Evolutionary conservation across 2,329 filamentous ascomycete species (phyloP).

Genomic region (Hawksworthiomyces lignivorus): DNA sequence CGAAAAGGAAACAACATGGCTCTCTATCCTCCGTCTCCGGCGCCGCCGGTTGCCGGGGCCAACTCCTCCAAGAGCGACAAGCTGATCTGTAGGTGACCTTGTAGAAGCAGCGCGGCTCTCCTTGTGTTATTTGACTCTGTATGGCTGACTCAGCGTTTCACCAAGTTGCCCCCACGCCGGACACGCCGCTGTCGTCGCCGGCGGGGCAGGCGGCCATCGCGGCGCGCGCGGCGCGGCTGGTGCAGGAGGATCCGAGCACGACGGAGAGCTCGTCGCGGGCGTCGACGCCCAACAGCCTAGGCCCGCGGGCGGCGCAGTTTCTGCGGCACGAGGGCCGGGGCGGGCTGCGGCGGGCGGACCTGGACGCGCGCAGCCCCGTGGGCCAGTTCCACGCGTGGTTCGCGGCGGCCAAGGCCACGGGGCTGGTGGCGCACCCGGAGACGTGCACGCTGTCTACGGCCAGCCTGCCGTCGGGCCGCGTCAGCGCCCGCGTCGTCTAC

Average conservation of each 20-base stretch:
- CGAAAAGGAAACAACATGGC: too few species aligned
- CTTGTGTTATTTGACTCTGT: not conserved
- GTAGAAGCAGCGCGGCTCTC: too few species aligned
- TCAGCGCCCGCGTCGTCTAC: constrained; percentile 82
- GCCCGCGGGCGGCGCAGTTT: constrained; percentile 67
- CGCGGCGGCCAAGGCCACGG: constrained; percentile 62
- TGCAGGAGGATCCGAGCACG: not conserved
- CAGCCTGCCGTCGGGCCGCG: constrained; percentile 70
- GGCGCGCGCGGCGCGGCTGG: not conserved
- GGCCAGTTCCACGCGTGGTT: constrained; percentile 91
- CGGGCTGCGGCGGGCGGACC: constrained; percentile 52
- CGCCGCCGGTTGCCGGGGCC: not conserved
- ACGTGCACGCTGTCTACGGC: constrained; percentile 84
- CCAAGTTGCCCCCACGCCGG: constrained; percentile 25
- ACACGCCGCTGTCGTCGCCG: constrained; percentile 4
- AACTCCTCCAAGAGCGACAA: constrained; percentile 9
- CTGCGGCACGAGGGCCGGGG: constrained; percentile 41
- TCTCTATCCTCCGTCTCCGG: constrained; percentile 9
- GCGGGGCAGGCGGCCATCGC: constrained; percentile 4
- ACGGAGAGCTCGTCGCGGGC: not conserved
- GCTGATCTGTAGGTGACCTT: constrained; percentile 11
- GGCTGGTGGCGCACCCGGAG: constrained; percentile 65
- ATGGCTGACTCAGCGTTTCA: not conserved
- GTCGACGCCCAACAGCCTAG: not conserved
- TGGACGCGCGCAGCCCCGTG: constrained; percentile 58